Conservation (phyloP, 2,329 filamentous ascomycete genomes). For the Colletotrichum truncatum region DNA sequence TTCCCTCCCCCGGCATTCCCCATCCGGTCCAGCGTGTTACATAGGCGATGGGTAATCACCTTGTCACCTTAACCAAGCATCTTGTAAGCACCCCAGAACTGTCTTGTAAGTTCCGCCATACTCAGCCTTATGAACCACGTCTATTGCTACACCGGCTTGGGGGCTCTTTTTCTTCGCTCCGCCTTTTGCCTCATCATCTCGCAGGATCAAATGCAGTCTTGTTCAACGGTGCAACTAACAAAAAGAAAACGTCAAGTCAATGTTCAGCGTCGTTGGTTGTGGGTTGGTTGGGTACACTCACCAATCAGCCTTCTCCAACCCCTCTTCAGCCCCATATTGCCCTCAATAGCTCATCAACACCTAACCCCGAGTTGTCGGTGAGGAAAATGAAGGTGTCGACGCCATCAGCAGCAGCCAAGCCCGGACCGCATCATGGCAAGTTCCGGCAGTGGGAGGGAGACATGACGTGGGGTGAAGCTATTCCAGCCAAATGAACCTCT, state of each 20-base stretch:
- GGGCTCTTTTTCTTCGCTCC: not conserved
- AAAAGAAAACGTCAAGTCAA: not conserved
- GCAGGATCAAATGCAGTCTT: not conserved
- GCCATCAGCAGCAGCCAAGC: constrained; percentile 3
- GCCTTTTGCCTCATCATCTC: not conserved
- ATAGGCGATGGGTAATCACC: constrained; percentile 12
- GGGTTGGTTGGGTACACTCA: too few relatives aligned
- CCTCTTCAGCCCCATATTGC: too few relatives aligned
- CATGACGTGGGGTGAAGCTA: constrained; percentile 24
- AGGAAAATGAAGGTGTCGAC: not conserved
- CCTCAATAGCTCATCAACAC: too few relatives aligned
- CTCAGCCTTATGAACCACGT: constrained; percentile 25
- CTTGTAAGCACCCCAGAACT: constrained; percentile 13
- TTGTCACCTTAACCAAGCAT: not conserved
- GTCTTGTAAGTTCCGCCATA: not conserved
- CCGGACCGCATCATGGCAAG: constrained; percentile 1
- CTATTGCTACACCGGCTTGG: not conserved
- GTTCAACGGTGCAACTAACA: not conserved
- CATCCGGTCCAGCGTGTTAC: constrained; percentile 16
- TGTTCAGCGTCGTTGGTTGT: too few relatives aligned
- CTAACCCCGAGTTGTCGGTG: constrained; percentile 7
- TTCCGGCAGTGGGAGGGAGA: constrained; percentile 2
- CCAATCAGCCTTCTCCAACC: not conserved
- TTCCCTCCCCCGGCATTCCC: constrained; percentile 6
- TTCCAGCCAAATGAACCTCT: constrained; percentile 5